Evolutionary conservation across 495 filamentous ascomycete species (phyloP).

Genomic region (Saxophila tyrrhenica): DNA sequence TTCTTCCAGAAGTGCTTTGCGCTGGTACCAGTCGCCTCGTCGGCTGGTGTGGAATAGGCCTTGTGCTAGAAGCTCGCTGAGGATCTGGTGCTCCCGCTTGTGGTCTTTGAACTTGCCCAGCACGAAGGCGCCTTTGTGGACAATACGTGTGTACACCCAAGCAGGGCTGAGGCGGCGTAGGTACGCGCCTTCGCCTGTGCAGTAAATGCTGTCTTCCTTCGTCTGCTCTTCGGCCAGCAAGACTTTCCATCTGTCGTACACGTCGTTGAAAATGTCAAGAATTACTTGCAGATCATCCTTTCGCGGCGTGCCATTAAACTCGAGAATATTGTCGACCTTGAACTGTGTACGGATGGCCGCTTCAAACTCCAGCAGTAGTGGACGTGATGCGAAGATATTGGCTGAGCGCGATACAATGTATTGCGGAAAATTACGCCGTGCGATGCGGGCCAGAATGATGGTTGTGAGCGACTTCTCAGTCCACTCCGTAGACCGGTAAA

Average conservation of each 20-base stretch:
- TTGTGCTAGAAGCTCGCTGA: conserved; percentile 68
- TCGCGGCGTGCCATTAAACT: conserved; percentile 65
- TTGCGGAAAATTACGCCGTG: conserved; percentile 72
- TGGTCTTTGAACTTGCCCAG: conserved; percentile 75
- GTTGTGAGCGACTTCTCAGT: conserved; percentile 93
- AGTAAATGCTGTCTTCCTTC: conserved; percentile 70
- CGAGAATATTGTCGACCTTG: conserved; percentile 69
- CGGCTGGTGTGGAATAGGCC: conserved; percentile 73
- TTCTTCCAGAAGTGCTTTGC: conserved; percentile 88
- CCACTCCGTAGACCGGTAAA: conserved; percentile 94
- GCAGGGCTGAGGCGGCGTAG: conserved; percentile 83
- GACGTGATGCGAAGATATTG: conserved; percentile 73
- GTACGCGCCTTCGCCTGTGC: conserved; percentile 80
- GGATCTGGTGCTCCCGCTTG: conserved; percentile 60
- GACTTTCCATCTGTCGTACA: conserved; percentile 68
- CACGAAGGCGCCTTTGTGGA: conserved; percentile 77
- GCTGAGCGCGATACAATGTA: conserved; percentile 85
- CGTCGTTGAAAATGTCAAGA: conserved; percentile 57
- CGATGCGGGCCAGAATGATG: conserved; percentile 84
- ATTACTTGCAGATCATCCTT: conserved; percentile 55
- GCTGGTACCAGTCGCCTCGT: conserved; percentile 89
- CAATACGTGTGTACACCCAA: conserved; percentile 86
- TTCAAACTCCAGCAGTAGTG: conserved; percentile 76
- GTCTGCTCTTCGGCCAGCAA: conserved; percentile 65
- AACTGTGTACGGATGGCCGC: conserved; percentile 73